phyloP scores from a whole-genome alignment of 129 eudicot species.

The Centaurea solstitialis region DNA sequence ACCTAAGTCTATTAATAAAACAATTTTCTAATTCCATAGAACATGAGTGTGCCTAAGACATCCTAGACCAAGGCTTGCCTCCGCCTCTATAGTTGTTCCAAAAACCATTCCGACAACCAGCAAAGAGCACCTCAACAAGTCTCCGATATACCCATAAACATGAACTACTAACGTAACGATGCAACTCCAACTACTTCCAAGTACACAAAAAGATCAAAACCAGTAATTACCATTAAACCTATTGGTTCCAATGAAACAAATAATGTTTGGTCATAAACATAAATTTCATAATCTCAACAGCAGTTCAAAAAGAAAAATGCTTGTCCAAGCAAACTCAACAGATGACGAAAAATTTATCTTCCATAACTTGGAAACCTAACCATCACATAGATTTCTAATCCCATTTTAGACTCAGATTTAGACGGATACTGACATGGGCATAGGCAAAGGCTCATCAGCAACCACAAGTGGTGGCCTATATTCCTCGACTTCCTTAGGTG shows the following conservation, averaged over 20 bases:
- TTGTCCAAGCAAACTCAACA: constrained; percentile 22
- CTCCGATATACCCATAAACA: too few relatives aligned
- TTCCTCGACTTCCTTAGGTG: constrained; percentile 41
- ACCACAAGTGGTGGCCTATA: constrained; percentile 32
- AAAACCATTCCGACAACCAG: too few relatives aligned
- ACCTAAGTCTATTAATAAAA: too few relatives aligned
- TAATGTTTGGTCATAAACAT: background rate
- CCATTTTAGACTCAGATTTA: background rate
- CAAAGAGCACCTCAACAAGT: too few relatives aligned
- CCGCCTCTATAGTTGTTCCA: too few relatives aligned
- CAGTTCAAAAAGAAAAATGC: constrained; percentile 3
- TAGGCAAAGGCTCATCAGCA: constrained; percentile 38
- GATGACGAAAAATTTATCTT: background rate
- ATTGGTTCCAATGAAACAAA: constrained; percentile 1
- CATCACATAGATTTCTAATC: background rate
- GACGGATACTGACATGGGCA: constrained; percentile 19
- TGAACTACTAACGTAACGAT: too few relatives aligned
- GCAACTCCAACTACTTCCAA: too few relatives aligned
- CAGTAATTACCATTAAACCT: background rate
- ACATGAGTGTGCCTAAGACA: too few relatives aligned
- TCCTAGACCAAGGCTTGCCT: too few relatives aligned
- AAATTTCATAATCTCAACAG: constrained; percentile 6
- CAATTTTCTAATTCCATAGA: too few relatives aligned
- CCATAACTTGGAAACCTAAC: constrained; percentile 5
- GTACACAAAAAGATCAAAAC: background rate